Evolutionary conservation across 2,329 filamentous ascomycete genomes (phyloP).

Genomic region (Apiospora hydei): DNA sequence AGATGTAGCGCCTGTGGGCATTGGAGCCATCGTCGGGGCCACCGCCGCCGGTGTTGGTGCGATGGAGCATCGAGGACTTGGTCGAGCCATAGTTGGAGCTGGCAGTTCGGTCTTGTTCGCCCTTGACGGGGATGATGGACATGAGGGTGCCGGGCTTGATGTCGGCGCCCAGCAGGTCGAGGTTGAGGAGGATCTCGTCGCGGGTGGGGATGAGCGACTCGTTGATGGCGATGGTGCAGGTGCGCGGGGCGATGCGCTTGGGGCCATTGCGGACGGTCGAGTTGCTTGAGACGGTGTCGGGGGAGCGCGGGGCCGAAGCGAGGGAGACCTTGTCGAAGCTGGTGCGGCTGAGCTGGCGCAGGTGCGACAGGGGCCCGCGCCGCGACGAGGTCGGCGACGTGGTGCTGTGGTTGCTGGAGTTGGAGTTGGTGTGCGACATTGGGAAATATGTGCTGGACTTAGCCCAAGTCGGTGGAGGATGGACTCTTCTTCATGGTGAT

Average conservation of each 20-base stretch:
- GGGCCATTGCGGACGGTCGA: conserved; percentile 52
- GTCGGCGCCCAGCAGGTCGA: conserved; percentile 70
- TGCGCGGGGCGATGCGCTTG: conserved; percentile 48
- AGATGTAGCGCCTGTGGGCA: conserved; percentile 64
- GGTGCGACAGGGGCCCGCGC: conserved; percentile 55
- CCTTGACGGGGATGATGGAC: conserved; percentile 70
- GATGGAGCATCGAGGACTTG: conserved; percentile 37
- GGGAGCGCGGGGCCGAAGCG: conserved; percentile 50
- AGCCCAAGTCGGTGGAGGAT: conserved; percentile 12
- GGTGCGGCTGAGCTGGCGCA: conserved; percentile 59
- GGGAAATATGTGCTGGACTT: conserved; percentile 9
- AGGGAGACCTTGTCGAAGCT: conserved; percentile 52
- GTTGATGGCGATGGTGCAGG: conserved; percentile 67
- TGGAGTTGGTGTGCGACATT: conserved; percentile 38
- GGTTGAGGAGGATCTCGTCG: conserved; percentile 82
- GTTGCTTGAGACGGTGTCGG: conserved; percentile 57
- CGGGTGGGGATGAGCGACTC: conserved; percentile 70
- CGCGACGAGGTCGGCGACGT: conserved; percentile 51
- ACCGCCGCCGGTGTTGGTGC: conserved; percentile 25
- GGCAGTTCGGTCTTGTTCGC: conserved; percentile 53
- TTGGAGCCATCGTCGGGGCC: conserved; percentile 31
- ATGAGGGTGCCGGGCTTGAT: conserved; percentile 74
- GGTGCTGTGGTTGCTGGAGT: conserved; percentile 34
- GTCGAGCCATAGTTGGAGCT: conserved; percentile 38
- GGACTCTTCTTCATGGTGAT: conserved; percentile 16